Evolutionary conservation across 1,139 yeast genomes (phyloP), one percentile per base, ranked within the genome.

Genomic region (Diutina ranongensis): DNA sequence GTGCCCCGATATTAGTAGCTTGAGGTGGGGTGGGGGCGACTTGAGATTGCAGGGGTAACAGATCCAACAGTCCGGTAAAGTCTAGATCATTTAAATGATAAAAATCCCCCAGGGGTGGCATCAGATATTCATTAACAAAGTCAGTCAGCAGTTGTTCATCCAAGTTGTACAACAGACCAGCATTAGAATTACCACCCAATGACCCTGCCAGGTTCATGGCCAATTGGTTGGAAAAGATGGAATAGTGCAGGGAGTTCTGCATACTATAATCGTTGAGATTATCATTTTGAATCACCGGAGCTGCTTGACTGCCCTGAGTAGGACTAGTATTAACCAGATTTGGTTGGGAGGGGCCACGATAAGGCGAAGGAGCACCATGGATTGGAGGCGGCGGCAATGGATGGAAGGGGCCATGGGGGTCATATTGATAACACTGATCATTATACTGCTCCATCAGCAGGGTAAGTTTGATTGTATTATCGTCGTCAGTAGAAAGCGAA

Each of bases 111-210:
- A 35, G 38, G 19, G 40, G 28, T 20, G 28, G 28, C 32, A 16
- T 5, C 42, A 10, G 18, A 32, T 8, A 38, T 21, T 38, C 42
- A 20, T 25, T 16, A 15, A 38, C 32, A 27, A 22, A 38, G 13
- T 38, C 42, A 20, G 33, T 25, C 42, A 38, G 42, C 42, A 38
- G 42, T 32, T 38, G 42, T 8, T 38, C 42, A 16, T 38, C 42
- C 42, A 38, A 38, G 10, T 38, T 13, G 32, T 38, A 38, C 32
- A 21, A n/a, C 40, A 36, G 40, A 4, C 25, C 40, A 7, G 28
- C 10, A 18, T 36, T 4, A 4, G 40, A 35, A 2, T 20, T 27
- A 15, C 28, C 28, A 19, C 20, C 20, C 32, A 38, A 25, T 18
- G 31, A 22, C 13, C 42, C 42, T 20, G 31, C 32, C 42, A 25